Evolutionary conservation across 2,329 filamentous ascomycete species (phyloP), one percentile per base, ranked within the genome.

Genomic region (Fusarium subtropicale): DNA sequence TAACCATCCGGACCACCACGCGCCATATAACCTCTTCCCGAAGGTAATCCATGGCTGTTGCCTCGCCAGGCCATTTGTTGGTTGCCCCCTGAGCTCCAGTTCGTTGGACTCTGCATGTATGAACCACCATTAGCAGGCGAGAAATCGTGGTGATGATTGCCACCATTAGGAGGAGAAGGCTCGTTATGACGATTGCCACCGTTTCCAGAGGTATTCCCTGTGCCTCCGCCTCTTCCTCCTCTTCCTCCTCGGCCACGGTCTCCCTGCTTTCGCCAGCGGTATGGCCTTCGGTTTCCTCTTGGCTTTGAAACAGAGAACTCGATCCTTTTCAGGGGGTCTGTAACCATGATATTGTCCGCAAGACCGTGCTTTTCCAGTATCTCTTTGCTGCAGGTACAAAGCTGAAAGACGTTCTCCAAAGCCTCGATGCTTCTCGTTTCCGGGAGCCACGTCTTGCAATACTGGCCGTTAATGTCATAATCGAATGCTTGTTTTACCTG

Each of bases 401-500:
- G 83, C 74, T 94, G 92, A 72, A 92, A 94, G 2, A 93, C 79
- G 42, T 91, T 82, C 66, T 86, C 82, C 4, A 85, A 75, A 39
- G 80, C 82, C 38, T 83, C 79, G 1, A 93, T 77, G 0, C 81
- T 76, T 3, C 85, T 81, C 28, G 93, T 76, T 76, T 95, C 92
- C 0, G 87, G 86, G 0, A 94, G 83, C 92, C 92, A 95, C 4
- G 86, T 82, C n/a, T 87, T 11, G 93, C 88, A 69, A 93, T 30
- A 95, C 9, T 85, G 81, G 4, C 91, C 92, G 0, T 88, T 80
- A 3, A 85, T 84, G 75, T 95, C 92, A 74, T 95, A 94, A 68
- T 94, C 91, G 44, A 92, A 87, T 0, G 89, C 90, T 76, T 95
- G 92, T 77, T 94, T 94, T 50, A 95, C 88, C 0, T 92, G 91